Base-by-base conservation (phyloP, 2,329 filamentous ascomycete species). In the Fusarium metavorans region DNA sequence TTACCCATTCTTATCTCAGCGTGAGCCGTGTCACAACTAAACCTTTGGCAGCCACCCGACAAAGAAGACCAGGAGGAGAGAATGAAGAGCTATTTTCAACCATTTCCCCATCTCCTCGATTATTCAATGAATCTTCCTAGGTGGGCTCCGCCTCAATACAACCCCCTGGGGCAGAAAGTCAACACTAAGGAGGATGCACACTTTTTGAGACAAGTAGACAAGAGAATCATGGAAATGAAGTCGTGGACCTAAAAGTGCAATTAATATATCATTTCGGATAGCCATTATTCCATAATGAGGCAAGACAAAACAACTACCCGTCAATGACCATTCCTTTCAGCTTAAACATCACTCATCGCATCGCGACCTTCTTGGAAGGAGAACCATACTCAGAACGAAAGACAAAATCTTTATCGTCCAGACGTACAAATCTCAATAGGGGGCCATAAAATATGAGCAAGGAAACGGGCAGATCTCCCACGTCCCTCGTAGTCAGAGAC, bases 241-340 rank as follows among this genome's bases (percentile, higher is more conserved):
- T 48, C 23, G 5, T 9, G 2, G 8, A 5, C 18, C 8, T 18
- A 2, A 48, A 48, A 10, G 13, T 48, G 20, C 4, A 25, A 48
- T 16, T 5, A 48, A 48, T 1, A 1, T 1, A 25, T 25, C 5
- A 16, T 48, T 48, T 48, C 2, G 20, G 43, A 16, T 48, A 16
- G 3, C 43, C 23, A 48, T 2, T 48, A 18, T 27, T 48, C 14
- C 43, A 9, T 9, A 25, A 23, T 16, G 23, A 18, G 7, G 14
- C 23, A 48, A 5, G 7, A 25, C 8, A 10, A 23, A 25, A 8
- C 8, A 2, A 0, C 45, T 3, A n/a, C 23, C 5, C 3, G 7
- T 50, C 16, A 7, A 13, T 0, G 16, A 52, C 16, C 0, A 6
- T 23, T 48, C 23, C 14, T 25, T 8, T 30, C 6, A 1, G 2